Conservation (phyloP, 768 basidiomycete species). For the Boletus sensibilis region DNA sequence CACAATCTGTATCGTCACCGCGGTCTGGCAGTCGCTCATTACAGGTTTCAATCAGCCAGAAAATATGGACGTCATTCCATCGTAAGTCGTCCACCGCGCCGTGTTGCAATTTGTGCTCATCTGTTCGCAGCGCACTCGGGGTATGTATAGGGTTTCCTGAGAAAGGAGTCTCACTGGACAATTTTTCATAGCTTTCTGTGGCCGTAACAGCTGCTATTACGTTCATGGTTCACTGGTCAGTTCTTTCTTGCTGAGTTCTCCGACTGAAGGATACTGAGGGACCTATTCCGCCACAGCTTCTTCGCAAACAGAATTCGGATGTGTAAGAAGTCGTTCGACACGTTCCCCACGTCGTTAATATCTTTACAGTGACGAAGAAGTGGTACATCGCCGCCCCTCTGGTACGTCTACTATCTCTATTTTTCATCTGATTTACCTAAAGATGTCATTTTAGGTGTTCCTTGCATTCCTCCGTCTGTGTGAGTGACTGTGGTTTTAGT, state of each 20-base stretch:
- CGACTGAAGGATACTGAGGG: neutral
- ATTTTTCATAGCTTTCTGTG: conserved; percentile 27
- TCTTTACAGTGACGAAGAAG: conserved; percentile 28
- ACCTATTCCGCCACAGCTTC: conserved; percentile 16
- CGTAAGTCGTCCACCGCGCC: conserved; percentile 9
- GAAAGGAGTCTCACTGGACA: neutral
- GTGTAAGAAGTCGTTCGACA: conserved; percentile 17
- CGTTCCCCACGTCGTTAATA: conserved; percentile 1
- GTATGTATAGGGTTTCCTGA: conserved; percentile 9
- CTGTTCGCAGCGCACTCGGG: conserved; percentile 23
- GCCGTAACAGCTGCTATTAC: conserved; percentile 33
- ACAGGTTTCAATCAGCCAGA: conserved; percentile 24
- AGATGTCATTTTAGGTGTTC: conserved; percentile 18
- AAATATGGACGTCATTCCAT: conserved; percentile 29
- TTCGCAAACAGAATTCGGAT: conserved; percentile 36
- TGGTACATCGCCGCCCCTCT: conserved; percentile 34
- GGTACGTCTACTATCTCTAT: conserved; percentile 8
- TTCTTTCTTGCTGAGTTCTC: neutral
- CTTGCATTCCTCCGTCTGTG: conserved; percentile 35
- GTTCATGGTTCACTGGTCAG: conserved; percentile 35
- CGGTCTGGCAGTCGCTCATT: conserved; percentile 31
- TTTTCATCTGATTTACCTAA: neutral
- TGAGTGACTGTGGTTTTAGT: conserved; percentile 15
- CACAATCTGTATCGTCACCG: conserved; percentile 26
- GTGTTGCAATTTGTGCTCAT: neutral